These are phyloP conservation scores for Closterium sp. DNA, from an alignment of 139 green algal genomes.

Conservation along the genomic window DNA sequence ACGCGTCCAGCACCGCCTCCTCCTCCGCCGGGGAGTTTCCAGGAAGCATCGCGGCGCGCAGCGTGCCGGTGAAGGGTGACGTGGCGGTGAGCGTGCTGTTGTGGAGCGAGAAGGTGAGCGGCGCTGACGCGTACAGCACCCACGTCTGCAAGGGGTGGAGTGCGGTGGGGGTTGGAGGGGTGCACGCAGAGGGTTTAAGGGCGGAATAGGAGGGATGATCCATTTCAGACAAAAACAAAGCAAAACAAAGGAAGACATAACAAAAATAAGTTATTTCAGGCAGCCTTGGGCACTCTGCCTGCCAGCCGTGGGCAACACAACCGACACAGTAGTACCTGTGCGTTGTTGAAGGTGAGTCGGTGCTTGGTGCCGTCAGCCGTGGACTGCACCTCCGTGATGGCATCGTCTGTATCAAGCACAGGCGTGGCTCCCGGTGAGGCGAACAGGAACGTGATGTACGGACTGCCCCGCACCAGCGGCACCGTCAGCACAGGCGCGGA, in stretches of 20 bases:
- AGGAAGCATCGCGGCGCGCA: conserved; percentile 41
- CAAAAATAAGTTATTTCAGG: too few species aligned
- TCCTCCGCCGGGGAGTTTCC: neutral
- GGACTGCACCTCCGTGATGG: neutral
- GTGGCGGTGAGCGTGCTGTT: neutral
- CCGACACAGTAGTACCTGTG: neutral
- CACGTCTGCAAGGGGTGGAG: neutral
- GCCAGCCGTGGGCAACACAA: too few species aligned
- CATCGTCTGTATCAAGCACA: neutral
- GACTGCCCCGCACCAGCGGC: conserved; percentile 20
- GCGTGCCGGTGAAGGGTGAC: neutral
- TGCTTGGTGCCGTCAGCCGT: neutral
- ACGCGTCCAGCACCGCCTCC: neutral
- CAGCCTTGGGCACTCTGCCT: too few species aligned
- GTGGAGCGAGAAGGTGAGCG: neutral
- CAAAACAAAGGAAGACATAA: too few species aligned
- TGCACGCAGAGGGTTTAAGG: too few species aligned
- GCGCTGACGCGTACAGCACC: conserved; percentile 16
- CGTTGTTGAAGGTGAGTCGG: conserved; percentile 10
- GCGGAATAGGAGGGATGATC: neutral
- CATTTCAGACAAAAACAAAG: too few species aligned
- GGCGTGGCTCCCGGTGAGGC: neutral
- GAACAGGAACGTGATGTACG: conserved; percentile 34
- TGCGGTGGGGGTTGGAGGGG: neutral
- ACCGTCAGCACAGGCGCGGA: neutral